Base-by-base conservation (phyloP, 2,329 filamentous ascomycete species). In the Macrophomina tecta region DNA sequence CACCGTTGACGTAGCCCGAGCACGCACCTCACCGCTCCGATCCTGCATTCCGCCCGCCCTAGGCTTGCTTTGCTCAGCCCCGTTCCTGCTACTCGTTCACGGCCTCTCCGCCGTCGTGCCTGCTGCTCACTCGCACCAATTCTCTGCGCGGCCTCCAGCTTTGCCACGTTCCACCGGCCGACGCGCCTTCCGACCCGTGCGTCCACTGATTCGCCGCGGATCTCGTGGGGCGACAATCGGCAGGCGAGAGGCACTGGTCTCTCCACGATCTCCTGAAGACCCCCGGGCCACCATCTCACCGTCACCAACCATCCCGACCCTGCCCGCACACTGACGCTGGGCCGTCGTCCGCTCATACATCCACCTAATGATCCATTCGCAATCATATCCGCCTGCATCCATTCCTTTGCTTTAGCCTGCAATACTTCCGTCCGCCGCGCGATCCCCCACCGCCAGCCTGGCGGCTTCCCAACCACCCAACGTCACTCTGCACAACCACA, bases 401-500 rank as follows among this genome's bases (percentile, higher is more conserved):
- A 30, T 49, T 60, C 64, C 34, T 66, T 51, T 45, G 38, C 64
- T 51, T 16, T 68, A 64, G 38, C 52, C 48, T 53, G 14, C 65
- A 67, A 66, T 60, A 42, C 67, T 45, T 65, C 45, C 62, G 40
- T 46, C 40, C 55, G 42, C 69, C 64, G 51, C 67, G 42, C 69
- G 48, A 64, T 40, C 61, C 67, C 48, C 36, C 23, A 28, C 23
- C 48, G 45, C 53, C 68, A 64, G 68, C 49, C 67, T 68, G 69
- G 51, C 73, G 55, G 46, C 40, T 48, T 61, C 62, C 64, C 62
- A 46, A 58, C 38, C 46, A 63, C 34, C 64, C 36, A 5, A 36
- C 32, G 16, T 48, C 51, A 55, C 49, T 46, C 38, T 18, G 48
- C 60, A 40, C 60, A 51, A 52, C 51, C 53, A 85, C 86, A 82